Base-by-base conservation (phyloP, 306 rosid species). In the Quillaja saponaria region DNA sequence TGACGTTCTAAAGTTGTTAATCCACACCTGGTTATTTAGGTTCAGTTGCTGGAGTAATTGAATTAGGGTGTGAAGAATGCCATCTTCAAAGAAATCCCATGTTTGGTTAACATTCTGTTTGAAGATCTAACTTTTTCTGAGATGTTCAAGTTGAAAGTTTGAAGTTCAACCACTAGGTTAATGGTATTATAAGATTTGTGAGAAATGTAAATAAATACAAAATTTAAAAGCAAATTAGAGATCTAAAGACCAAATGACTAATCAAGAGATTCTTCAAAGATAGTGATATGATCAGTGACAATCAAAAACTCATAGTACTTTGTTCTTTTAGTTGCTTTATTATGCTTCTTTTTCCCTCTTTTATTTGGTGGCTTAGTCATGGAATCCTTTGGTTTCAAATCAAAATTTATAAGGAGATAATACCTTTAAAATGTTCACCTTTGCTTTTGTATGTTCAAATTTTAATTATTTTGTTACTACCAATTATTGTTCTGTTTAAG, bases 41-140 rank as follows among this genome's bases (percentile, higher is more conserved):
- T 8, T 28, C 31, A 61, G 34, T 5, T 11, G 16, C 19, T 42
- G 31, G 13, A 46, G 16, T 9, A 40, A 57, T 12, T 64, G 40
- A 31, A 25, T 25, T 25, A 34, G 25, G 18, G 54, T 47, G 54
- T 47, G 31, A 25, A 25, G 31, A 25, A 25, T 25, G 31, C 31
- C 31, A 25, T 25, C 31, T 25, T 25, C 31, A 25, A n/a, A 47
- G 56, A 39, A 55, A 14, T 49, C 0, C 4, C 2, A 76, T 80
- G 70, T 58, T 80, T 80, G 56, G 73, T 80, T 79, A 66, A 88
- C 92, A 81, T 85, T 88, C 87, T 77, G 69, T 82, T 81, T 85
- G 91, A 62, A 80, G 85, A 64, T 72, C 35, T 46, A 63, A 47
- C 74, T 76, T 80, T 68, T 75, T 17, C 35, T 5, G 46, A 2